phyloP scores from a whole-genome alignment of 1,284 basidiomycete genomes.

The Tylopilus sp. region DNA sequence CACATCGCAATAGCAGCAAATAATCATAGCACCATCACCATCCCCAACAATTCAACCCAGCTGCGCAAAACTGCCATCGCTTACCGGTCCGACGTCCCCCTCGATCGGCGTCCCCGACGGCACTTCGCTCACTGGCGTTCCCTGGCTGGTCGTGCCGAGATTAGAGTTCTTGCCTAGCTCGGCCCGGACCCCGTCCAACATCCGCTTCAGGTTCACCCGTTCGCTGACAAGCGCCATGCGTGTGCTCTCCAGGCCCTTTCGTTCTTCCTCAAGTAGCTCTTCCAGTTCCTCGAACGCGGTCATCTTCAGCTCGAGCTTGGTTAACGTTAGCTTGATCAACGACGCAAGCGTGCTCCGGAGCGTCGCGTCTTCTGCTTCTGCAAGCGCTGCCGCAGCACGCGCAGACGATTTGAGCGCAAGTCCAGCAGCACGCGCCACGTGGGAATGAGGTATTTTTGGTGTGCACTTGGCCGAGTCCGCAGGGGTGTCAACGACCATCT shows the following conservation, averaged over 20 bases:
- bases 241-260: conserved; percentile 70
- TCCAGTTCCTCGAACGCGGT: conserved; percentile 90
- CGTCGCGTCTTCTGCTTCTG: conserved; percentile 81
- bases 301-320: conserved; percentile 94
- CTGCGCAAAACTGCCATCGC: conserved; percentile 48
- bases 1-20: conserved; percentile 25
- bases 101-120: conserved; percentile 39
- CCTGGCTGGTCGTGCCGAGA: conserved; percentile 57
- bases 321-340: conserved; percentile 88
- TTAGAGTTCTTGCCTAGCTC: conserved; percentile 58
- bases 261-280: conserved; percentile 84
- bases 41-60: conserved; percentile 29
- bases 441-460: conserved; percentile 63
- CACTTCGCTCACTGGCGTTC: conserved; percentile 54
- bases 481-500: conserved; percentile 45
- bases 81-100: conserved; percentile 44
- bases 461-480: conserved; percentile 47
- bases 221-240: conserved; percentile 67
- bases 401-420: conserved; percentile 89
- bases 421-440: conserved; percentile 76
- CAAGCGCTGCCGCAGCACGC: conserved; percentile 80
- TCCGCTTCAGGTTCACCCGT: conserved; percentile 60
- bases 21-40: conserved; percentile 24
- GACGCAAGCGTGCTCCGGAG: conserved; percentile 81
- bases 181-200: conserved; percentile 59